Base-by-base conservation (phyloP, 805 yeast species). In the Hanseniaspora mollemarum region DNA sequence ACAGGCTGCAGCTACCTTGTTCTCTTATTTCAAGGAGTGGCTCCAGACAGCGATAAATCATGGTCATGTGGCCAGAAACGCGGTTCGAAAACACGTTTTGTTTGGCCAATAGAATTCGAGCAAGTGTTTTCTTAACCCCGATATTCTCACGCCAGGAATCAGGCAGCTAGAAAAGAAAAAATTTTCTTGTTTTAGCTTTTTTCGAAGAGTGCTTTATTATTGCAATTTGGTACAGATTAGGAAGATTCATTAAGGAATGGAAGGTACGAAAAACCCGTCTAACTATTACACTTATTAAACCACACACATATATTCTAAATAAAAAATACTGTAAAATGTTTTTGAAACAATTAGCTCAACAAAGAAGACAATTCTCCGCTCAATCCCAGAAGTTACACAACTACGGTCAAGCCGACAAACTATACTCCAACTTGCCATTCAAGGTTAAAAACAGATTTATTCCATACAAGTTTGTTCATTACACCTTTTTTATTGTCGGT, bases 351-450 rank as follows among this genome's bases (percentile, higher is more conserved):
- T 48, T 48, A 29, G 51, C 51, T 22, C 51, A 48, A 48, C 45
- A 51, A 45, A 51, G 53, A 39, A 41, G 38, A 51, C 58, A 35
- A 55, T 45, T 46, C 42, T 45, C 53, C 52, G 39, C 54, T 48
- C 52, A 51, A 52, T 22, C 58, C 46, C 36, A 31, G 28, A 36
- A 48, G 32, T 25, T 48, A 25, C 51, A 54, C 43, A 53, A 53
- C 38, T 54, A 64, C 49, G 71, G 69, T 45, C 73, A 61, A 56
- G 83, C 77, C 70, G 80, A 75, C 64, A 78, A 79, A 61, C 83
- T 81, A 43, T 92, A 92, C 81, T 73, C 83, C 62, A 90, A 92
- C 78, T 65, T 90, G 57, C 98, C 98, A 58, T 92, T 90, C 80
- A 79, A 79, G 76, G 94, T 90, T 56, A 87, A 87, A 77, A 75